A percentile compares a stretch with the other conserved stretches of the same genome.
Evolutionary conservation across 2,329 filamentous ascomycete species (phyloP).

Genomic region (Neoarthrinium moseri): DNA sequence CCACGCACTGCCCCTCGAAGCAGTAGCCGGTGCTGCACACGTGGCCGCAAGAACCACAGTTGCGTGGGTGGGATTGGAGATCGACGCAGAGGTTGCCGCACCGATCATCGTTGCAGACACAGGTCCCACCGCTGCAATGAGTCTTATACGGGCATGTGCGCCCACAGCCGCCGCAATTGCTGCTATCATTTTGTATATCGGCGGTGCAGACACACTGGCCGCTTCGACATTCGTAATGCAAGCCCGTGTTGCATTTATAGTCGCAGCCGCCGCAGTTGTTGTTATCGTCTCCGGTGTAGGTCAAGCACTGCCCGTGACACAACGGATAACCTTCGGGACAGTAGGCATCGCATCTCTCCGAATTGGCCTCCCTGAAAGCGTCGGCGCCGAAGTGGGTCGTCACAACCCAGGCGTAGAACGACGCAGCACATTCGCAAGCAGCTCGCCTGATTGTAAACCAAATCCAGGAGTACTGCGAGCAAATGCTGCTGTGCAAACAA

Average conservation of each 20-base stretch:
- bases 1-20: neutral
- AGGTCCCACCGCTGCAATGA: neutral
- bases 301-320: neutral
- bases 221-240: neutral
- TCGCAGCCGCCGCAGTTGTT: neutral
- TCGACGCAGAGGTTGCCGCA: neutral
- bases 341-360: neutral
- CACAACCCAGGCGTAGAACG: conserved; percentile 5
- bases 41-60: conserved; percentile 1
- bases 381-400: conserved; percentile 4
- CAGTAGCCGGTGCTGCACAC: neutral
- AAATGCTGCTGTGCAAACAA: conserved; percentile 1
- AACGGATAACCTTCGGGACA: conserved; percentile 27
- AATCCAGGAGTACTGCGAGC: conserved; percentile 6
- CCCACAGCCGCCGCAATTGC: neutral
- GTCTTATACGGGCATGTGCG: neutral
- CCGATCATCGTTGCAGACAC: neutral
- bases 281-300: neutral
- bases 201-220: neutral
- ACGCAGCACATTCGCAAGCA: neutral
- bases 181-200: neutral
- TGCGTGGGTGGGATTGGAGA: neutral
- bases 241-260: conserved; percentile 1
- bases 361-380: neutral
- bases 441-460: neutral